Evolutionary conservation across 225 moss, liverwort and hornwort genomes (phyloP).

Genomic region (Anthoceros angustus): DNA sequence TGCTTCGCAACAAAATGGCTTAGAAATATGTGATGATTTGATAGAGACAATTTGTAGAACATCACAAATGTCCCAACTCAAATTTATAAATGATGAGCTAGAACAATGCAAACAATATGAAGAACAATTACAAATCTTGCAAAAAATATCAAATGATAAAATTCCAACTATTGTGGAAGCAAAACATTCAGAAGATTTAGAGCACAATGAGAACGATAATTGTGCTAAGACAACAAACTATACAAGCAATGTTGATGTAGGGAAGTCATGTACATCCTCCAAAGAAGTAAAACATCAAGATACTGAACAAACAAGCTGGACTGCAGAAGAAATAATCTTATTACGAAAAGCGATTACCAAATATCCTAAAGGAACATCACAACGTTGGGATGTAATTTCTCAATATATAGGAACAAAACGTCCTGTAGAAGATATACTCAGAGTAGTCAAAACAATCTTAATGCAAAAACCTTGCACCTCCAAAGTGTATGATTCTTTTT

Average conservation of each 20-base stretch:
- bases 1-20: slow-evolving; percentile 17
- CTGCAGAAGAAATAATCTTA: slow-evolving; percentile 59
- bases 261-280: slow-evolving; percentile 16
- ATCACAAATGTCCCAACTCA: too few relatives aligned
- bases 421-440: slow-evolving; percentile 69
- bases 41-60: slow-evolving; percentile 48
- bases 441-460: slow-evolving; percentile 65
- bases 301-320: too few relatives aligned
- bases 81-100: too few relatives aligned
- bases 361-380: slow-evolving; percentile 82
- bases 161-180: too few relatives aligned
- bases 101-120: too few relatives aligned
- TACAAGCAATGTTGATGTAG: neutral
- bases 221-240: too few relatives aligned
- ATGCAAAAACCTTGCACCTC: slow-evolving; percentile 77
- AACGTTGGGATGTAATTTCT: slow-evolving; percentile 96
- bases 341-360: slow-evolving; percentile 72
- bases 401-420: slow-evolving; percentile 67
- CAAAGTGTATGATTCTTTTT: slow-evolving; percentile 72
- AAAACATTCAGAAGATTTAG: too few relatives aligned
- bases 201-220: too few relatives aligned
- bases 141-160: too few relatives aligned
- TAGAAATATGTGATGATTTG: slow-evolving; percentile 44
- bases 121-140: too few relatives aligned
- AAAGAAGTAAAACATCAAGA: slow-evolving; percentile 46